Percentiles rank a stretch among this genome's conserved stretches.
These are phyloP conservation scores for Apiotrichum gamsii DNA, from an alignment of 1,284 basidiomycete species.

Conservation along the genomic window DNA sequence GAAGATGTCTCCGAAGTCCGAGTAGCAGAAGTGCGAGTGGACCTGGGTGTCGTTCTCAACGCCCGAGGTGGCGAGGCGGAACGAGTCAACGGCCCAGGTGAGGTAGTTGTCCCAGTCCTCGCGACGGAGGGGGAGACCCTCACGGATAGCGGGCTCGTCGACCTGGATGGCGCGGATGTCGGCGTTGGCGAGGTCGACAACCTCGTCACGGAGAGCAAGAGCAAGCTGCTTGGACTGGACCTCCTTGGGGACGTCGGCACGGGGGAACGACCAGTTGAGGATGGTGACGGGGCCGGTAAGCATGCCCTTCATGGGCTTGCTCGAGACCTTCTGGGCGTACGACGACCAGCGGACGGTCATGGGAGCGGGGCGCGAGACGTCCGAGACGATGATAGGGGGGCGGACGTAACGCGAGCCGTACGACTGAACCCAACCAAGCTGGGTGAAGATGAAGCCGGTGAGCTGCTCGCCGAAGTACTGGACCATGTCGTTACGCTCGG, in stretches of 20 bases:
- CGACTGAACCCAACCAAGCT: slow-evolving; percentile 99
- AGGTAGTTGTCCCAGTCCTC: slow-evolving; percentile 93
- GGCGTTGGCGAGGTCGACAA: slow-evolving; percentile 93
- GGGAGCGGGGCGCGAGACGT: slow-evolving; percentile 85
- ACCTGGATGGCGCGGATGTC: slow-evolving; percentile 98
- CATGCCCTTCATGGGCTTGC: slow-evolving; percentile 99
- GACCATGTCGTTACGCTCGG: slow-evolving; percentile 99
- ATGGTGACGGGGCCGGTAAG: slow-evolving; percentile 93
- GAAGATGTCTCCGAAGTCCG: slow-evolving; percentile 92
- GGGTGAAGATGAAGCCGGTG: slow-evolving; percentile 75
- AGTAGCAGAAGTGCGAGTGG: slow-evolving; percentile 82
- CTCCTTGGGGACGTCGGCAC: slow-evolving; percentile 94
- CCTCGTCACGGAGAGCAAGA: slow-evolving; percentile 96
- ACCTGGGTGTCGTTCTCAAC: slow-evolving; percentile 87
- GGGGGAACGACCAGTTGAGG: slow-evolving; percentile 99
- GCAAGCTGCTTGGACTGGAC: slow-evolving; percentile 98
- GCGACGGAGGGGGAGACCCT: slow-evolving; percentile 92
- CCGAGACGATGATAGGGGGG: slow-evolving; percentile 97
- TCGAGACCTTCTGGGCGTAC: slow-evolving; percentile 92
- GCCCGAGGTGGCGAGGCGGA: slow-evolving; percentile 91
- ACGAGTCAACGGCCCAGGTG: slow-evolving; percentile 94
- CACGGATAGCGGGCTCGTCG: slow-evolving; percentile 97
- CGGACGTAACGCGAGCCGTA: slow-evolving; percentile 85
- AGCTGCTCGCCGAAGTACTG: slow-evolving; percentile 99
- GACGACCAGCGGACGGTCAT: slow-evolving; percentile 98